Evolutionary conservation across 768 basidiomycete species (phyloP).

Genomic region (Phanerochaete sordida): DNA sequence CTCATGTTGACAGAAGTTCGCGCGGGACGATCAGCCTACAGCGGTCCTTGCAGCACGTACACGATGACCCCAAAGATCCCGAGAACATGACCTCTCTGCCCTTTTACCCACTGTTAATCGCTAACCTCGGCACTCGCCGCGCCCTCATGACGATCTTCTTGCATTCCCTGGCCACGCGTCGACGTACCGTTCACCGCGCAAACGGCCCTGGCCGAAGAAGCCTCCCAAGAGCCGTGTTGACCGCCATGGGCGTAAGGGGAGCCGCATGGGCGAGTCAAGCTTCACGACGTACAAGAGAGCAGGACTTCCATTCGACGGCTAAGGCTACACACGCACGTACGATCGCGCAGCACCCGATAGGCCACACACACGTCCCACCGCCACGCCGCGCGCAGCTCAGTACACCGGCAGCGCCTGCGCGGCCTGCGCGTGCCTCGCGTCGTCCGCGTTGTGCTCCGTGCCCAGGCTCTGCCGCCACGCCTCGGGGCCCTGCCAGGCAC

Average conservation of each 20-base stretch:
- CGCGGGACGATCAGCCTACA: no score
- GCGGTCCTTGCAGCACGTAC: no score
- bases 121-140: no score
- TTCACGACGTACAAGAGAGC: background rate
- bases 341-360: background rate
- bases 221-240: background rate
- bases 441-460: background rate
- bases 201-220: background rate
- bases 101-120: no score
- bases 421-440: background rate
- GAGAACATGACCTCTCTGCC: no score
- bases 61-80: no score
- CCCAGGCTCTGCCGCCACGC: slow-evolving; percentile 4
- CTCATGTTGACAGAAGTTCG: no score
- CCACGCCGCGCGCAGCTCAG: background rate
- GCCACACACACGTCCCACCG: background rate
- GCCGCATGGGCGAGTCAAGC: background rate
- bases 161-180: background rate
- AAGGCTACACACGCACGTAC: background rate
- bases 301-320: background rate
- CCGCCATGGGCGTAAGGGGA: background rate
- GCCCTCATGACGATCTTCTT: background rate
- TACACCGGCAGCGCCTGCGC: background rate
- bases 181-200: background rate
- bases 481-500: background rate